Percentiles rank a stretch among this genome's conserved stretches.
These are phyloP conservation scores for Saccharomyces jurei DNA, from an alignment of 805 yeast species.

Conservation along the genomic window DNA sequence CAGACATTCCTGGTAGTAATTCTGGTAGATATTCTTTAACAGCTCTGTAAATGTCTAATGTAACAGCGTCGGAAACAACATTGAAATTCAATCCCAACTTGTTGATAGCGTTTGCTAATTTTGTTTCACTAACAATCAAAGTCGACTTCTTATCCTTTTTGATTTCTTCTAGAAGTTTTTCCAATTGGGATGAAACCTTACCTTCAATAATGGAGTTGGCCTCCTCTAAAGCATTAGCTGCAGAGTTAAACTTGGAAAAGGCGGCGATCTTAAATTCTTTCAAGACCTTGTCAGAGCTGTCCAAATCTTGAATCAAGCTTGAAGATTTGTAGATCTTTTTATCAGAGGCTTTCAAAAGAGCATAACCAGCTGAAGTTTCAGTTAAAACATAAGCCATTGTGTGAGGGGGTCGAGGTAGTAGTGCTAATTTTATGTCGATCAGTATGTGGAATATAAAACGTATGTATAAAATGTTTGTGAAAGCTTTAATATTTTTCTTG, in stretches of 20 bases:
- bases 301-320: constrained; percentile 63
- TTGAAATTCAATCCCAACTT: constrained; percentile 81
- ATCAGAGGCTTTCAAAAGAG: constrained; percentile 93
- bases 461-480: background rate
- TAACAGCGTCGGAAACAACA: constrained; percentile 90
- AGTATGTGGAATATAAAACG: background rate
- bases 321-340: constrained; percentile 89
- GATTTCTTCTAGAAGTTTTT: constrained; percentile 64
- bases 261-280: constrained; percentile 90
- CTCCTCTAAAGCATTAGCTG: constrained; percentile 94
- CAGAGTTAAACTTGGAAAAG: constrained; percentile 87
- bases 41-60: constrained; percentile 91
- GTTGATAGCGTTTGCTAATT: constrained; percentile 92
- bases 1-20: constrained; percentile 86
- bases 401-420: background rate
- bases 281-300: constrained; percentile 76
- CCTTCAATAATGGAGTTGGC: constrained; percentile 89
- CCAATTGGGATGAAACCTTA: constrained; percentile 78
- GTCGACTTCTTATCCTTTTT: constrained; percentile 78
- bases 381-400: constrained; percentile 82
- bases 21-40: constrained; percentile 91
- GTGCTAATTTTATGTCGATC: background rate
- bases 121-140: constrained; percentile 88
- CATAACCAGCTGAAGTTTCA: constrained; percentile 98
- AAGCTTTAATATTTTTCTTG: background rate